phyloP scores from a whole-genome alignment of 257 asterid genomes.

The Nicotiana attenuata region DNA sequence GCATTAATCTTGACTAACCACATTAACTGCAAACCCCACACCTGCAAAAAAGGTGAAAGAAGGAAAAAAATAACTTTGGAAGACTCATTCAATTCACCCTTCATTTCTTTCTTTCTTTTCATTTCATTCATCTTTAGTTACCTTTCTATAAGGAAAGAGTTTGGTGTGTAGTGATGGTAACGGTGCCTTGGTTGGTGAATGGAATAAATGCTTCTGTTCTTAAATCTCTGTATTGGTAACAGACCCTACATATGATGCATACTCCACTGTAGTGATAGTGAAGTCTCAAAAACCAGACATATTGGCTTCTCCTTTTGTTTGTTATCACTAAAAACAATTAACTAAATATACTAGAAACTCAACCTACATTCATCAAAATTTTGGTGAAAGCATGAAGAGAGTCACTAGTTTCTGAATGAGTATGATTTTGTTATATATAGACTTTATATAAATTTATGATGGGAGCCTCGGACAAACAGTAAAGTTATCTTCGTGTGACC shows the following conservation, averaged over 20 bases:
- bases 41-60: not conserved
- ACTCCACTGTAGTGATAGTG: constrained; percentile 16
- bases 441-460: no score
- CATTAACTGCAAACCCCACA: not conserved
- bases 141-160: not conserved
- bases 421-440: no score
- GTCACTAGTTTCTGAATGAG: no score
- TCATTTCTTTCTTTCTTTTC: not conserved
- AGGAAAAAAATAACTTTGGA: not conserved
- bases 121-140: not conserved
- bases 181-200: constrained; percentile 39
- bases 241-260: constrained; percentile 9
- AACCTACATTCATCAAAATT: not conserved
- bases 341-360: not conserved
- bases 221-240: constrained; percentile 31
- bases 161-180: constrained; percentile 7
- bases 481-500: no score
- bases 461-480: no score
- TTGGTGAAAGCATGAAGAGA: not conserved
- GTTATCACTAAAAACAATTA: not conserved
- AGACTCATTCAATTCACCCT: not conserved
- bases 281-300: constrained; percentile 26
- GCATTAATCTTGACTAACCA: not conserved
- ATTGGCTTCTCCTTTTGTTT: constrained; percentile 34
- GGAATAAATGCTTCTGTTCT: constrained; percentile 48